Percentiles rank a stretch among this genome's conserved stretches.
Conservation (phyloP, 345 rosid genomes). For the Toxicodendron radicans region DNA sequence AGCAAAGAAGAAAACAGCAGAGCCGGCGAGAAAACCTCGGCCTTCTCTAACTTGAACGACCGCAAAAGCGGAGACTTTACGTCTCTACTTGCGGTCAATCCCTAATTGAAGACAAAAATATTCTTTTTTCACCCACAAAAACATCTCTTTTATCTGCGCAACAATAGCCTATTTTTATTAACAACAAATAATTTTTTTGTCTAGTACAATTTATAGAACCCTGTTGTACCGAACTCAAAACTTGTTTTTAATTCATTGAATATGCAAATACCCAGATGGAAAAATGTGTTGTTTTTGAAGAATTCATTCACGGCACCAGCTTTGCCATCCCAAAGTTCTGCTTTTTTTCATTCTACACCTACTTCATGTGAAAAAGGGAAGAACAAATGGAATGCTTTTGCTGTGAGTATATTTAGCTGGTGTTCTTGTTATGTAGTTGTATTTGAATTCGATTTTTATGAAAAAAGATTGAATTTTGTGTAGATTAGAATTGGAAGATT, state of each 20-base stretch:
- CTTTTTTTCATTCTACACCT: conserved; percentile 59
- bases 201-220: not conserved
- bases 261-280: conserved; percentile 59
- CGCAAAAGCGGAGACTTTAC: not conserved
- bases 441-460: too few species aligned
- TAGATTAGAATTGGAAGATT: not conserved
- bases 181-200: not conserved
- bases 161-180: not conserved
- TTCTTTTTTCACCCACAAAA: conserved; percentile 3
- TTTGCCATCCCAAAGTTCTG: conserved; percentile 19
- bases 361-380: conserved; percentile 43
- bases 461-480: not conserved
- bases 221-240: not conserved
- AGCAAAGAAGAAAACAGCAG: not conserved
- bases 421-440: not conserved
- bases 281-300: conserved; percentile 36
- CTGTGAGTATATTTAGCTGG: conserved; percentile 30
- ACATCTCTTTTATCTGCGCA: not conserved
- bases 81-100: not conserved
- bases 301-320: conserved; percentile 26
- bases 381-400: conserved; percentile 42
- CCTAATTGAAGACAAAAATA: not conserved
- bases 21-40: not conserved
- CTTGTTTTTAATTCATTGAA: conserved; percentile 6
- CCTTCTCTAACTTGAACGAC: not conserved